Evolutionary conservation across 495 filamentous ascomycete genomes (phyloP).

Genomic region (Hypoxylon intermedium): DNA sequence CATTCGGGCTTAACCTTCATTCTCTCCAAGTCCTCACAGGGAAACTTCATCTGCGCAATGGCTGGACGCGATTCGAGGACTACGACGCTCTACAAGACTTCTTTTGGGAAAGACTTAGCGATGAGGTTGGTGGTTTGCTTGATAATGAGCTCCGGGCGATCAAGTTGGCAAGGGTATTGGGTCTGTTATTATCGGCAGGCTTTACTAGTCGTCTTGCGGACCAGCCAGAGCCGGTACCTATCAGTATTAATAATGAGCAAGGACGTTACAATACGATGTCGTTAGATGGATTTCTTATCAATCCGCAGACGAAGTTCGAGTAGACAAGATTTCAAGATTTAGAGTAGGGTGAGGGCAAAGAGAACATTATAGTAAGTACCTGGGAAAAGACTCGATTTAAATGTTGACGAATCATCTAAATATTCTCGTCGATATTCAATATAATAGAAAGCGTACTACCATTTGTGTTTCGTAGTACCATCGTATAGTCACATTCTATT

Average conservation of each 20-base stretch:
- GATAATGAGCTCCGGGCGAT: slow-evolving; percentile 42
- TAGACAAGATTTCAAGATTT: too few relatives aligned
- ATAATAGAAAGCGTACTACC: too few relatives aligned
- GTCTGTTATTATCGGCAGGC: slow-evolving; percentile 45
- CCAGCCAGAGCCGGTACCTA: slow-evolving; percentile 44
- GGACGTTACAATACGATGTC: slow-evolving; percentile 50
- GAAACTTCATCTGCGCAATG: slow-evolving; percentile 46
- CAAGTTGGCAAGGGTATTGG: slow-evolving; percentile 48
- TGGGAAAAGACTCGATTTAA: too few relatives aligned
- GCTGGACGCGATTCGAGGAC: slow-evolving; percentile 49
- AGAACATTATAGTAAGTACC: too few relatives aligned
- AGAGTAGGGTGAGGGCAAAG: too few relatives aligned
- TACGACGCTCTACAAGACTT: slow-evolving; percentile 42
- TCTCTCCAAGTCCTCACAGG: slow-evolving; percentile 46
- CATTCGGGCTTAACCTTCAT: slow-evolving; percentile 51
- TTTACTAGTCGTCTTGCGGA: slow-evolving; percentile 53
- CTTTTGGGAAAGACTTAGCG: slow-evolving; percentile 48
- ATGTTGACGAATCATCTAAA: too few relatives aligned
- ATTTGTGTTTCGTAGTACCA: too few relatives aligned
- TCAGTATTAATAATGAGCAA: slow-evolving; percentile 44
- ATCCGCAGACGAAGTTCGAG: too few relatives aligned
- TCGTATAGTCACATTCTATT: too few relatives aligned
- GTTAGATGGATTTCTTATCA: slow-evolving; percentile 49
- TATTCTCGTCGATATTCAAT: too few relatives aligned
- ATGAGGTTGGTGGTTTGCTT: slow-evolving; percentile 43